These are phyloP conservation scores for Hypoxylon sp. DNA, from an alignment of 2,329 filamentous ascomycete genomes.

Conservation along the genomic window DNA sequence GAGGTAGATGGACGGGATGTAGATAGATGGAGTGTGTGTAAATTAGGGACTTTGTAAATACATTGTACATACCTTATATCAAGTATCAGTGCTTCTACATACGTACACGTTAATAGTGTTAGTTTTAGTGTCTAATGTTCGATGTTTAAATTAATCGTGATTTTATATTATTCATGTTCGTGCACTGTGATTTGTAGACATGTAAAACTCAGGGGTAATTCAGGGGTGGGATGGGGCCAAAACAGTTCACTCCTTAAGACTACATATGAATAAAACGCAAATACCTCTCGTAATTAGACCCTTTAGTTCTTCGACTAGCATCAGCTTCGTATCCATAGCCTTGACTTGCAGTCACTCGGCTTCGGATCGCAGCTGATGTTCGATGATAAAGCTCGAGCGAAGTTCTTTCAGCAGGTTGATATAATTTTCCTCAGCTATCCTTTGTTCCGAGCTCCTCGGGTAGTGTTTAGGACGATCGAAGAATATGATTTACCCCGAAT, in stretches of 20 bases:
- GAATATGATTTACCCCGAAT: not conserved
- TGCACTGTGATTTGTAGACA: not conserved
- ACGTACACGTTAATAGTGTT: too few species aligned
- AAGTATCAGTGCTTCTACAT: too few species aligned
- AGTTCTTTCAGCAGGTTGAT: not conserved
- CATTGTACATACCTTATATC: too few species aligned
- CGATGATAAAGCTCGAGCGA: not conserved
- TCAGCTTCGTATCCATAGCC: not conserved
- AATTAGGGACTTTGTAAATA: too few species aligned
- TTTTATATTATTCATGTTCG: not conserved
- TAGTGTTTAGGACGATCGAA: not conserved
- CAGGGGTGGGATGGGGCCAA: too few species aligned
- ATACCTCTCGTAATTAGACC: not conserved
- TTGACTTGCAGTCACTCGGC: not conserved
- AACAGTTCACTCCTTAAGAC: too few species aligned
- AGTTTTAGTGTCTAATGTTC: too few species aligned
- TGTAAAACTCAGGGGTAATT: too few species aligned
- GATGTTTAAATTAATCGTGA: not conserved
- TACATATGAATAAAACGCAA: too few species aligned
- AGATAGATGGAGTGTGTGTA: not conserved
- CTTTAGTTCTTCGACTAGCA: not conserved
- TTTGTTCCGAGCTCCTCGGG: not conserved
- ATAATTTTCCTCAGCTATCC: not conserved
- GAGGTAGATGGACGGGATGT: not conserved
- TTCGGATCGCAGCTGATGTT: not conserved